These are phyloP conservation scores for Terana coerulea DNA, from an alignment of 768 basidiomycete species.

Conservation along the genomic window DNA sequence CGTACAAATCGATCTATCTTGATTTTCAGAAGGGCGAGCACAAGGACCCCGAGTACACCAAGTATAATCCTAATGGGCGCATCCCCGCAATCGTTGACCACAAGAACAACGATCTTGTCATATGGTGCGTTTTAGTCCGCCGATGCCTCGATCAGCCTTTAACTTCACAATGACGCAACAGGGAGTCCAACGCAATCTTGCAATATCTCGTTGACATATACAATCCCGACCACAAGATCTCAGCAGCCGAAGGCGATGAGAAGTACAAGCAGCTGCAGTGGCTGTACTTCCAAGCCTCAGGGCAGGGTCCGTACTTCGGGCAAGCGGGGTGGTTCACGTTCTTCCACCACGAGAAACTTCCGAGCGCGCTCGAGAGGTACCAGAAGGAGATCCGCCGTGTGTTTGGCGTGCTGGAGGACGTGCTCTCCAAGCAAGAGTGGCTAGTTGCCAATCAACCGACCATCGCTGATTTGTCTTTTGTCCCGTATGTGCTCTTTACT, in stretches of 20 bases:
- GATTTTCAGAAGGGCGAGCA: conserved; percentile 23
- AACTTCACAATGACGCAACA: background rate
- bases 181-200: conserved; percentile 33
- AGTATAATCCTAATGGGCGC: conserved; percentile 32
- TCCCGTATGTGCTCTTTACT: too few species aligned
- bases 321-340: conserved; percentile 13
- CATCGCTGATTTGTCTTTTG: conserved; percentile 16
- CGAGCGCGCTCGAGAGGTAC: conserved; percentile 19
- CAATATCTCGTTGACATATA: conserved; percentile 31
- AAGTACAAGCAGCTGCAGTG: conserved; percentile 25
- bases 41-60: conserved; percentile 19
- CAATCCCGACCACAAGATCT: conserved; percentile 32
- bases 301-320: conserved; percentile 13
- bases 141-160: background rate
- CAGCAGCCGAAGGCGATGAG: background rate
- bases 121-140: conserved; percentile 18
- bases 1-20: conserved; percentile 24
- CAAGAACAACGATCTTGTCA: conserved; percentile 27
- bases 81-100: conserved; percentile 35
- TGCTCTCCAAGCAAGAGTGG: conserved; percentile 17
- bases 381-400: conserved; percentile 18
- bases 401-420: conserved; percentile 16
- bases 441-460: conserved; percentile 14
- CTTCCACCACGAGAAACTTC: conserved; percentile 8
- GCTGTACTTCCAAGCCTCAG: conserved; percentile 32